Conservation (phyloP, 2,329 filamentous ascomycete genomes). For the Blastomyces silverae region DNA sequence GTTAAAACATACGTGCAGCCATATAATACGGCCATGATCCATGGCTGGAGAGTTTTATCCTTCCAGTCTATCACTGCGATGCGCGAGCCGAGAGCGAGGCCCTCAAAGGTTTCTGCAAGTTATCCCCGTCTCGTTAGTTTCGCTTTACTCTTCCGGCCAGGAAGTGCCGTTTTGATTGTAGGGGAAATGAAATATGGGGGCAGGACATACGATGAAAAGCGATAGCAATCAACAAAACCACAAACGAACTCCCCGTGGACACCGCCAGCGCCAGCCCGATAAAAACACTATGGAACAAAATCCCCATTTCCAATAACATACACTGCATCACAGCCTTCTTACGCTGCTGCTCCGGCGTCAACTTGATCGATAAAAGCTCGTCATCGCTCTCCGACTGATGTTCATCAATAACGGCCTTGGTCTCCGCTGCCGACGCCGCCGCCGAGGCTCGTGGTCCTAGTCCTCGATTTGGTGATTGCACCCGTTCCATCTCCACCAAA, state of each 20-base stretch:
- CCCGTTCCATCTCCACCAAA: slow-evolving; percentile 23
- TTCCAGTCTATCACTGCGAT: slow-evolving; percentile 31
- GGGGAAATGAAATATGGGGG: neutral
- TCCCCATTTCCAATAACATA: slow-evolving; percentile 67
- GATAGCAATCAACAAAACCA: slow-evolving; percentile 33
- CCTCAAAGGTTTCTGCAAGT: slow-evolving; percentile 32
- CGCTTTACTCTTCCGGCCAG: neutral
- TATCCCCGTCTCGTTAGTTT: slow-evolving; percentile 10
- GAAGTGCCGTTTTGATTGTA: neutral
- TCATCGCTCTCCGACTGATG: neutral
- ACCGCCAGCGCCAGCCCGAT: slow-evolving; percentile 36
- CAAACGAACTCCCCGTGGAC: slow-evolving; percentile 31
- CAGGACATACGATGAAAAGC: slow-evolving; percentile 33
- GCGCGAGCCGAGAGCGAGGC: slow-evolving; percentile 32
- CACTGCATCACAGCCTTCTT: slow-evolving; percentile 65
- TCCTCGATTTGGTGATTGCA: slow-evolving; percentile 15
- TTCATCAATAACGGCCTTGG: neutral
- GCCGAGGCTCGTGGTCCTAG: no score
- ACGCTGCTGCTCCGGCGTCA: slow-evolving; percentile 39
- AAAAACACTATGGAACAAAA: slow-evolving; percentile 66
- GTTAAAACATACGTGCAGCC: slow-evolving; percentile 44
- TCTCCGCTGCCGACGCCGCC: neutral
- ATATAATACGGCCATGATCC: slow-evolving; percentile 73
- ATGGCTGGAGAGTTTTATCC: slow-evolving; percentile 34
- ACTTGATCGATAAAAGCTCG: neutral